Evolutionary conservation across 2,329 filamentous ascomycete species (phyloP).

Genomic region (Zymoseptoria crescenta): DNA sequence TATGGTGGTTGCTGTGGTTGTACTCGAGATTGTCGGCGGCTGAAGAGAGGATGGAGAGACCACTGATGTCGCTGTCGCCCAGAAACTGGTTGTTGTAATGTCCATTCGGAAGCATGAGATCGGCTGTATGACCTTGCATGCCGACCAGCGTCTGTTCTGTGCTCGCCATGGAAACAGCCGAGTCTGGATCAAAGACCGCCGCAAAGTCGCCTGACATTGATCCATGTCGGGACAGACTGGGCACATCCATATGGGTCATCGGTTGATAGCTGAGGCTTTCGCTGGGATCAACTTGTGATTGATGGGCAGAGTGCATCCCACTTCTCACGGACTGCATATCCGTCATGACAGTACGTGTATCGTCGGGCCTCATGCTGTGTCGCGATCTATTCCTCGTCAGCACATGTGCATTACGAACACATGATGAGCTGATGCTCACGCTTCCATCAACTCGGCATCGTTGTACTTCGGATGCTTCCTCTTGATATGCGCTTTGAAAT

Average conservation of each 20-base stretch:
- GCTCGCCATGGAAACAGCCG: slow-evolving; percentile 4
- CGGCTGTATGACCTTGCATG: slow-evolving; percentile 10
- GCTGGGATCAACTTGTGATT: slow-evolving; percentile 4
- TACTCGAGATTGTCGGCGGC: background rate
- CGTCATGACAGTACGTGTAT: slow-evolving; percentile 4
- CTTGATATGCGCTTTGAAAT: slow-evolving; percentile 72
- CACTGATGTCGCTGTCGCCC: background rate
- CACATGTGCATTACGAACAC: background rate
- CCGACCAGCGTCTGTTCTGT: slow-evolving; percentile 5
- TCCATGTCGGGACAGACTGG: background rate
- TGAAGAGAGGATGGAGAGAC: background rate
- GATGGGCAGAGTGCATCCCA: slow-evolving; percentile 5
- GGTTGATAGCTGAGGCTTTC: slow-evolving; percentile 3
- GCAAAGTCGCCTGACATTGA: background rate
- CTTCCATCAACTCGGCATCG: slow-evolving; percentile 12
- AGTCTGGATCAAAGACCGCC: slow-evolving; percentile 1
- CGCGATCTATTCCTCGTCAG: slow-evolving; percentile 11
- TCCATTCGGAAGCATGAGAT: background rate
- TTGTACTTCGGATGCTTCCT: slow-evolving; percentile 50
- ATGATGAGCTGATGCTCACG: slow-evolving; percentile 4
- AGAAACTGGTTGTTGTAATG: background rate
- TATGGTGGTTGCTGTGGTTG: background rate
- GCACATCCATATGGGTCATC: background rate
- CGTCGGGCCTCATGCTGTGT: slow-evolving; percentile 11
- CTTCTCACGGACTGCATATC: slow-evolving; percentile 1